A percentile compares a stretch with the other conserved stretches of the same genome.
Evolutionary conservation across 768 basidiomycete genomes (phyloP).

Genomic region (Lactarius psammicola): DNA sequence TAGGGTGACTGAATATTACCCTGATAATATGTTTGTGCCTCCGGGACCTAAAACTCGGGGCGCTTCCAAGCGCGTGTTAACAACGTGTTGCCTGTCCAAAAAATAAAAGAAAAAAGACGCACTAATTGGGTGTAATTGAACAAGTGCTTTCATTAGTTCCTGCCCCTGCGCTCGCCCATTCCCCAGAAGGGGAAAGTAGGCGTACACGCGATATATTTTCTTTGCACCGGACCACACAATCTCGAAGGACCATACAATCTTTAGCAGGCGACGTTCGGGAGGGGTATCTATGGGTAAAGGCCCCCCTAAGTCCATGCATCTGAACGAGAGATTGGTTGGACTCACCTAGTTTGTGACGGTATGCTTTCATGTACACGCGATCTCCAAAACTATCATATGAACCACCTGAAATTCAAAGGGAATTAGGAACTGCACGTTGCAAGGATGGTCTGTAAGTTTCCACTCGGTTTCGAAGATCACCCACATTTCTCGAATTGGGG

Average conservation of each 20-base stretch:
- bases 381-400: constrained; percentile 27
- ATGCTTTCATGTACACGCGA: constrained; percentile 28
- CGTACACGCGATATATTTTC: constrained; percentile 26
- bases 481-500: constrained; percentile 27
- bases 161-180: constrained; percentile 27
- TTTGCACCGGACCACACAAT: constrained; percentile 27
- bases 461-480: constrained; percentile 15
- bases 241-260: constrained; percentile 26
- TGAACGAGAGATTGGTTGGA: not conserved
- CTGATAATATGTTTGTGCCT: constrained; percentile 28
- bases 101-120: constrained; percentile 15
- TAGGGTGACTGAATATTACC: constrained; percentile 21
- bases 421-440: constrained; percentile 22
- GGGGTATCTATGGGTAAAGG: constrained; percentile 20
- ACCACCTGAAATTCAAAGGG: constrained; percentile 15
- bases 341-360: constrained; percentile 27
- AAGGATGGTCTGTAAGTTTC: constrained; percentile 8
- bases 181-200: constrained; percentile 27
- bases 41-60: constrained; percentile 25
- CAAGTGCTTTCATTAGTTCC: constrained; percentile 26
- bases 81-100: constrained; percentile 19
- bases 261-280: constrained; percentile 23
- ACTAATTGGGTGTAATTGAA: constrained; percentile 27
- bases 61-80: constrained; percentile 25
- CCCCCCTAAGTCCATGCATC: constrained; percentile 25